These are phyloP conservation scores for Eucalyptus fibrosa DNA, from an alignment of 345 rosid genomes.

Conservation along the genomic window DNA sequence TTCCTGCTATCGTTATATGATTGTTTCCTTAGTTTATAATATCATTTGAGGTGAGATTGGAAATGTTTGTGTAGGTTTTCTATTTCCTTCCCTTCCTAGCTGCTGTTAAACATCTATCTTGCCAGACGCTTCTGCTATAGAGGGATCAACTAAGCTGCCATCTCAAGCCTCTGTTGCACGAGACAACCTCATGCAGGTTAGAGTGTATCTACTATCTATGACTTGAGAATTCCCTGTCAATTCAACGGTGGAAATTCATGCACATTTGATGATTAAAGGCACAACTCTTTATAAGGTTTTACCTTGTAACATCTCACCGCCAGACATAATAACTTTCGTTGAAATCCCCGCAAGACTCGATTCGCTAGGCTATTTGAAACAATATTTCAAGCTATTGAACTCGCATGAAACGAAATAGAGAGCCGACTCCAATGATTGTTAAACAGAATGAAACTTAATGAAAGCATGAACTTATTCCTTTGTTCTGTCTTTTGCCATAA, in stretches of 20 bases:
- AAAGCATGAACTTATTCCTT: not conserved
- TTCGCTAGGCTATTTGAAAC: not conserved
- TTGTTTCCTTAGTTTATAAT: not conserved
- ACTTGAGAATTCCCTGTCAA: not conserved
- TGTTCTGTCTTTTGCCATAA: not conserved
- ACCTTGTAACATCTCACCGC: not conserved
- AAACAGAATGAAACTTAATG: not conserved
- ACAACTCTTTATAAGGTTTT: not conserved
- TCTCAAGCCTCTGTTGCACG: not conserved
- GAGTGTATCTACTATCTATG: not conserved
- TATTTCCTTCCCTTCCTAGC: not conserved
- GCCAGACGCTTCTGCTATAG: not conserved
- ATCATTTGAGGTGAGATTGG: not conserved
- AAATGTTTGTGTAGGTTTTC: not conserved
- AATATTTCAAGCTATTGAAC: rapidly evolving
- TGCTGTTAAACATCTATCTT: not conserved
- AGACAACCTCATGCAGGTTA: not conserved
- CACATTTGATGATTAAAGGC: not conserved
- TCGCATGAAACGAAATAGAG: not conserved
- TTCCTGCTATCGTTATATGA: not conserved
- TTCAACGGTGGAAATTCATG: not conserved
- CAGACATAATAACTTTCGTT: not conserved
- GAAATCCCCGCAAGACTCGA: not conserved
- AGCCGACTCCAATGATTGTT: not conserved
- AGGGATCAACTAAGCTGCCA: not conserved